Conservation (phyloP, 2,329 filamentous ascomycete species). For the Calycina herbarum region DNA sequence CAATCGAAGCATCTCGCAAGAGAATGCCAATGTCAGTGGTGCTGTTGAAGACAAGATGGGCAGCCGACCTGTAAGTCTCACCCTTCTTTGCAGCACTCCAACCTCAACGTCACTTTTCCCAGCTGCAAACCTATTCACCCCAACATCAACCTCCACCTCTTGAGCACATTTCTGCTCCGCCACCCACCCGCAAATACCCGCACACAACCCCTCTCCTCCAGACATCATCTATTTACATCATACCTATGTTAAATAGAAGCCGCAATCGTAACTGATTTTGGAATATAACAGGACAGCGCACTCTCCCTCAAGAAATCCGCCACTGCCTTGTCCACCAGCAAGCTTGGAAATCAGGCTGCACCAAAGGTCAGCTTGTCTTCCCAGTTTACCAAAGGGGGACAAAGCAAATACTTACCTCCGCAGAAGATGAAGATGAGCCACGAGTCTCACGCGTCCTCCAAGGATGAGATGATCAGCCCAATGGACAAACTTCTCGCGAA, state of each 20-base stretch:
- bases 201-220: background rate
- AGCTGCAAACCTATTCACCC: background rate
- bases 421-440: conserved; percentile 52
- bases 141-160: conserved; percentile 8
- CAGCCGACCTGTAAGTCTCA: conserved; percentile 38
- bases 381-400: conserved; percentile 3
- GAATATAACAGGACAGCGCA: conserved; percentile 24
- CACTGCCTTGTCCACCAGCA: conserved; percentile 52
- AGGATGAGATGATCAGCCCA: conserved; percentile 44
- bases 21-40: conserved; percentile 30
- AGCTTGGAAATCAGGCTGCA: conserved; percentile 53
- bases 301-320: conserved; percentile 40
- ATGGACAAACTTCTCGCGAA: conserved; percentile 75
- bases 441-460: conserved; percentile 39
- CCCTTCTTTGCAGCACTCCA: background rate
- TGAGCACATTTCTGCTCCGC: conserved; percentile 11
- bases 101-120: background rate
- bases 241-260: background rate
- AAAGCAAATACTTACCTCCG: conserved; percentile 32
- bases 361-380: conserved; percentile 48
- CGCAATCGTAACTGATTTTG: conserved; percentile 17
- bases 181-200: background rate
- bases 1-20: conserved; percentile 41
- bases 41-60: conserved; percentile 24
- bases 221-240: background rate